phyloP scores from a whole-genome alignment of 169 alveolate genomes.

The Plasmodium blacklocki region DNA sequence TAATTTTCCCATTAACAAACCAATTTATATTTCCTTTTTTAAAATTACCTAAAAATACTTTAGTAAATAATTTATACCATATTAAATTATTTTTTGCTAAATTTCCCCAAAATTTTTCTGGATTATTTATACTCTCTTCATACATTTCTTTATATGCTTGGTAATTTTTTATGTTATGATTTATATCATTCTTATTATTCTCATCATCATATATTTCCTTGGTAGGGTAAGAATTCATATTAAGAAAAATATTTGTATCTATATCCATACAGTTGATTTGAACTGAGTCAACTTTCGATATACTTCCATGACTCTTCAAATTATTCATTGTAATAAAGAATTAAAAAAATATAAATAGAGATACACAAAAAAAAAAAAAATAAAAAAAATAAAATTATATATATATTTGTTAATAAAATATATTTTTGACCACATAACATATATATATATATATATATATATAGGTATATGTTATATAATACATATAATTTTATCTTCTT shows the following conservation, averaged over 20 bases:
- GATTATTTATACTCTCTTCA: constrained; percentile 79
- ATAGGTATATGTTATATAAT: too few species aligned
- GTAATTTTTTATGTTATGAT: constrained; percentile 33
- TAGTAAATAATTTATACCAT: constrained; percentile 79
- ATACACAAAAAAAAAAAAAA: too few species aligned
- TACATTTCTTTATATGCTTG: constrained; percentile 80
- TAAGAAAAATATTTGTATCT: constrained; percentile 51
- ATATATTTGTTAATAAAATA: neutral
- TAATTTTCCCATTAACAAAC: constrained; percentile 92
- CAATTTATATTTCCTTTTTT: constrained; percentile 86
- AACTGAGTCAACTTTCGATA: constrained; percentile 36
- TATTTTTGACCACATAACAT: too few species aligned
- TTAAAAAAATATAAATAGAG: too few species aligned
- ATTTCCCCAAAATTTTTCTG: constrained; percentile 85
- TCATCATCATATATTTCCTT: constrained; percentile 39
- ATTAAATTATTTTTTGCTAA: constrained; percentile 75
- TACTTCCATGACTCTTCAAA: constrained; percentile 18
- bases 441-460: too few species aligned
- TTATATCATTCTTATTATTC: constrained; percentile 27
- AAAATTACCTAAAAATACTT: constrained; percentile 79
- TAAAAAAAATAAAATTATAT: too few species aligned
- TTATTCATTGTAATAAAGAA: constrained; percentile 32
- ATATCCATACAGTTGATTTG: constrained; percentile 41
- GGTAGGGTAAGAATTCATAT: constrained; percentile 36
- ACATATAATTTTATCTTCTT: too few species aligned